These are phyloP conservation scores for Oryza australiensis DNA, from an alignment of 176 grass and related monocot species.

Conservation along the genomic window DNA sequence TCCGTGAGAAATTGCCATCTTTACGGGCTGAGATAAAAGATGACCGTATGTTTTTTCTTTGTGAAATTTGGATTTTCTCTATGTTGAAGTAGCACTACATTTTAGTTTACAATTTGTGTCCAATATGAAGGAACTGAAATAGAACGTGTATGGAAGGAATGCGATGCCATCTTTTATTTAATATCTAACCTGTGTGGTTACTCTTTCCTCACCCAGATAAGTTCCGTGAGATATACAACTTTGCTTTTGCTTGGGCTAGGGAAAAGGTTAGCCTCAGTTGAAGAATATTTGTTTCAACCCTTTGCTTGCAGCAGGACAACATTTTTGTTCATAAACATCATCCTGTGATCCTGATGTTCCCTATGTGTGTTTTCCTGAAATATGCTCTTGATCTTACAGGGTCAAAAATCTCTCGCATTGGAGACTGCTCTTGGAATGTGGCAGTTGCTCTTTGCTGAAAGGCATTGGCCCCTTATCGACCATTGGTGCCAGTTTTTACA, in stretches of 20 bases:
- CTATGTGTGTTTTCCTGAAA: constrained; percentile 13
- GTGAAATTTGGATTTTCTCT: constrained; percentile 5
- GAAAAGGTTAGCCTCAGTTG: constrained; percentile 66
- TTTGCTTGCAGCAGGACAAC: constrained; percentile 1
- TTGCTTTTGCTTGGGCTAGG: constrained; percentile 93
- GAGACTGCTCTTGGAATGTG: constrained; percentile 99
- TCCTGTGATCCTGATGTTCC: constrained; percentile 17
- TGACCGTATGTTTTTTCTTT: constrained; percentile 59
- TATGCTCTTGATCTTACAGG: constrained; percentile 61
- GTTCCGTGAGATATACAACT: constrained; percentile 98
- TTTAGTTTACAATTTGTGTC: constrained; percentile 3
- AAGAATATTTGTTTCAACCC: constrained; percentile 28
- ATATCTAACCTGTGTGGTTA: constrained; percentile 26
- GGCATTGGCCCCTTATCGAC: constrained; percentile 86
- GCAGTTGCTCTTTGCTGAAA: constrained; percentile 91
- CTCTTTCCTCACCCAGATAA: constrained; percentile 74
- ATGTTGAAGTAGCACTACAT: neutral
- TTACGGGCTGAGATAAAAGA: constrained; percentile 92
- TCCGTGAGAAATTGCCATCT: constrained; percentile 83
- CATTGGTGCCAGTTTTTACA: constrained; percentile 97
- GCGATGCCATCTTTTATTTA: constrained; percentile 19
- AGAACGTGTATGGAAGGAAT: constrained; percentile 31
- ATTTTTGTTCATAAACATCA: constrained; percentile 4
- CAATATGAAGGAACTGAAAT: neutral
- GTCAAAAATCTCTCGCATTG: constrained; percentile 93